A percentile compares a stretch with the other conserved stretches of the same genome.
phyloP scores from a whole-genome alignment of 495 filamentous ascomycete species.

The Penicillium tannophilum region DNA sequence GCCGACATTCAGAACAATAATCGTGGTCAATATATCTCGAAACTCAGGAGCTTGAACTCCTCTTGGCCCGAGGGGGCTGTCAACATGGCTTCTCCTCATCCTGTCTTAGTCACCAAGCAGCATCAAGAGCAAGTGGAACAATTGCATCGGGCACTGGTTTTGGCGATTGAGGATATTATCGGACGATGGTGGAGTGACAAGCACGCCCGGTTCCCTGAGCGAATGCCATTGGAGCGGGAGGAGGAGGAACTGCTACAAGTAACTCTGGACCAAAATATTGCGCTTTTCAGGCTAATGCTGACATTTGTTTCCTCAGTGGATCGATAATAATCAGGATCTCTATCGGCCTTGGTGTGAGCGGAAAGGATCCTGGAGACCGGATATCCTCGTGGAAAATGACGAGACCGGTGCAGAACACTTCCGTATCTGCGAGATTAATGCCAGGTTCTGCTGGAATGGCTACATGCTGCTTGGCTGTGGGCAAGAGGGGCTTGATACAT shows the following conservation, averaged over 20 bases:
- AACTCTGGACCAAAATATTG: too few species aligned
- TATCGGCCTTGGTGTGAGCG: conserved; percentile 15
- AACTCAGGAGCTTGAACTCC: not conserved
- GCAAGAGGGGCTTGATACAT: conserved; percentile 19
- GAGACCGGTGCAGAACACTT: conserved; percentile 22
- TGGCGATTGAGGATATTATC: conserved; percentile 42
- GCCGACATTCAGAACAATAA: not conserved
- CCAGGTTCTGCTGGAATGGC: conserved; percentile 45
- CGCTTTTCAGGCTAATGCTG: too few species aligned
- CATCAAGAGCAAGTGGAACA: conserved; percentile 24
- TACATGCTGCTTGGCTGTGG: conserved; percentile 29
- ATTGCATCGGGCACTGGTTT: conserved; percentile 29
- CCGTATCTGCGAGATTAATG: conserved; percentile 49
- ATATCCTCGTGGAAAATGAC: conserved; percentile 40
- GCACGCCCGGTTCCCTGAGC: conserved; percentile 32
- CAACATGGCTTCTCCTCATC: conserved; percentile 14
- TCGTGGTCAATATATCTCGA: not conserved
- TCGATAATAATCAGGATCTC: conserved; percentile 1
- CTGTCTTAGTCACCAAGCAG: conserved; percentile 15
- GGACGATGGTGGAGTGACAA: conserved; percentile 44
- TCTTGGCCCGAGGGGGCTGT: conserved; percentile 4
- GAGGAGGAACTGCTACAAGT: conserved; percentile 38
- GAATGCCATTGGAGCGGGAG: conserved; percentile 40
- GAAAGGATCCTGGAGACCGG: conserved; percentile 45
- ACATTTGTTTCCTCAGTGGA: conserved; percentile 15